phyloP scores from a whole-genome alignment of 257 asterid species.

The Gentiana straminea region DNA sequence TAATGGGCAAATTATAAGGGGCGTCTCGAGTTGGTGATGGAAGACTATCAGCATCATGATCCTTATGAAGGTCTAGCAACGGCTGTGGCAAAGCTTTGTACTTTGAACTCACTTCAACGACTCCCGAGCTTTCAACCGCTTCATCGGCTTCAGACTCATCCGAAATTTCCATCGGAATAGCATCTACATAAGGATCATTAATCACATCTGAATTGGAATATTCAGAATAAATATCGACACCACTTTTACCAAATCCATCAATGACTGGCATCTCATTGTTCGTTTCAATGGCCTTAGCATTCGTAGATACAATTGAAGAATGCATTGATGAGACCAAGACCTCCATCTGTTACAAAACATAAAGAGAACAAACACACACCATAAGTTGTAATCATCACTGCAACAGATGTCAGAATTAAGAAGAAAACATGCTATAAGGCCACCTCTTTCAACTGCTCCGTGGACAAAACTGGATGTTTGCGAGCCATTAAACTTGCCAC shows the following conservation, averaged over 20 bases:
- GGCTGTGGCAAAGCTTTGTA: conserved; percentile 54
- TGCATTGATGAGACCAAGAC: conserved; percentile 29
- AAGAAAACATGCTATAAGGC: neutral
- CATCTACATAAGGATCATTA: conserved; percentile 23
- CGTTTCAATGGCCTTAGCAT: conserved; percentile 11
- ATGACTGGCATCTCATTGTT: conserved; percentile 22
- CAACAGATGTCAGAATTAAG: conserved; percentile 1
- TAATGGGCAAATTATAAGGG: conserved; percentile 40
- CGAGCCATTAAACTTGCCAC: conserved; percentile 43
- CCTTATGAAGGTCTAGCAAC: conserved; percentile 87
- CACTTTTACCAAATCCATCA: conserved; percentile 15
- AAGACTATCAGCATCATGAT: conserved; percentile 88
- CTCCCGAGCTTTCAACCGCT: conserved; percentile 21
- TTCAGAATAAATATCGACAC: conserved; percentile 20
- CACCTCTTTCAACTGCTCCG: conserved; percentile 70
- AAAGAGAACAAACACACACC: conserved; percentile 1
- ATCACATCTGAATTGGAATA: conserved; percentile 16
- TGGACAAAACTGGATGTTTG: conserved; percentile 48
- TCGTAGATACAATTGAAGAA: conserved; percentile 20
- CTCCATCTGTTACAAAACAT: conserved; percentile 50
- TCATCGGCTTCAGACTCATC: conserved; percentile 19
- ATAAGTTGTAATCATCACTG: conserved; percentile 16
- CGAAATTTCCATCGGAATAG: conserved; percentile 23
- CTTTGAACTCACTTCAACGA: conserved; percentile 31
- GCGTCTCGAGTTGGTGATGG: conserved; percentile 88